Conservation (phyloP, 805 yeast species). For the Kazachstania taianensis region DNA sequence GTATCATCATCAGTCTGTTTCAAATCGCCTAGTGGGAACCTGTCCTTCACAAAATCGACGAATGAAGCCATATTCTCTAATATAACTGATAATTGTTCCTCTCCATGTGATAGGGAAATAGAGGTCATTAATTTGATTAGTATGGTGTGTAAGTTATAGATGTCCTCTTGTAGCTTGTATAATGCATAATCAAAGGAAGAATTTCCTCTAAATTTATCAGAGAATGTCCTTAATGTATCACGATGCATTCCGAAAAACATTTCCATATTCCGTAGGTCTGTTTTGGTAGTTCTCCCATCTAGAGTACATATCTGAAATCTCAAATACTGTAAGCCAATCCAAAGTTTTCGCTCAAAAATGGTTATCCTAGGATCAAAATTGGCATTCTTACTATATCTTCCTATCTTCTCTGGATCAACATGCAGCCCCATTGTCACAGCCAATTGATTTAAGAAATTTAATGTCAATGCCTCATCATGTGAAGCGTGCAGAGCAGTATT, state of each 20-base stretch:
- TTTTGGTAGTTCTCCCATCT: slow-evolving; percentile 6
- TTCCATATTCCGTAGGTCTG: slow-evolving; percentile 6
- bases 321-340: slow-evolving; percentile 16
- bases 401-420: slow-evolving; percentile 7
- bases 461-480: slow-evolving; percentile 6
- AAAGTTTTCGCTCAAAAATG: slow-evolving; percentile 9
- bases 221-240: background rate
- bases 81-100: slow-evolving; percentile 6
- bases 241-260: slow-evolving; percentile 3
- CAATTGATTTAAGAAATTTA: slow-evolving; percentile 6
- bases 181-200: slow-evolving; percentile 6
- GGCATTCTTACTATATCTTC: slow-evolving; percentile 5
- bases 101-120: slow-evolving; percentile 1
- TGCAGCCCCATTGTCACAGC: slow-evolving; percentile 10
- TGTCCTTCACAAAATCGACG: slow-evolving; percentile 5
- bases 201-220: background rate
- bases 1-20: background rate
- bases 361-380: background rate
- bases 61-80: slow-evolving; percentile 7
- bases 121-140: slow-evolving; percentile 6
- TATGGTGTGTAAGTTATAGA: slow-evolving; percentile 11
- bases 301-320: slow-evolving; percentile 6
- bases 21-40: slow-evolving; percentile 10
- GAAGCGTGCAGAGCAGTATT: slow-evolving; percentile 5
- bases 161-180: slow-evolving; percentile 8